These are phyloP conservation scores for Balansia obtecta DNA, from an alignment of 2,329 filamentous ascomycete genomes.

Conservation along the genomic window DNA sequence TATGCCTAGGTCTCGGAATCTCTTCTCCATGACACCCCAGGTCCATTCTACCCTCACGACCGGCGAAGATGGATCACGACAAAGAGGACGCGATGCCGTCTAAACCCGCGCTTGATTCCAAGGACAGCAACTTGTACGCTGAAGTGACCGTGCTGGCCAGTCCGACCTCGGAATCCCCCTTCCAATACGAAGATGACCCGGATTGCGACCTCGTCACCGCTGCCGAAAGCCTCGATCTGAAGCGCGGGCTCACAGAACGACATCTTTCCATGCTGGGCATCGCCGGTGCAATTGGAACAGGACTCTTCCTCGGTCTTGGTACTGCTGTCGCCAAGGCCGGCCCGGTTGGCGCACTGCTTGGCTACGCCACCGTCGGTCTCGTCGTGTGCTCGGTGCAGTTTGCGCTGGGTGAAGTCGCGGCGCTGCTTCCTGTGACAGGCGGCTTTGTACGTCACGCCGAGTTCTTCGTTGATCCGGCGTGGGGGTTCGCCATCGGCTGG, in stretches of 20 bases:
- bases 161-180: slow-evolving; percentile 1
- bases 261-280: slow-evolving; percentile 52
- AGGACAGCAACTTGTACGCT: neutral
- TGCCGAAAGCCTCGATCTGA: slow-evolving; percentile 36
- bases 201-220: slow-evolving; percentile 33
- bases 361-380: slow-evolving; percentile 42
- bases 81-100: neutral
- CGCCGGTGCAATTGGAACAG: slow-evolving; percentile 48
- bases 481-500: slow-evolving; percentile 42
- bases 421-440: slow-evolving; percentile 49
- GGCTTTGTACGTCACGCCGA: slow-evolving; percentile 48
- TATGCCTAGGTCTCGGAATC: no score
- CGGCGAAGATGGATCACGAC: neutral
- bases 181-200: slow-evolving; percentile 4
- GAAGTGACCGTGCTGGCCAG: neutral
- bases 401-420: slow-evolving; percentile 47
- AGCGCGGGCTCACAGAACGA: slow-evolving; percentile 24
- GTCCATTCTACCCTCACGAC: neutral
- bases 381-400: slow-evolving; percentile 46
- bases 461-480: slow-evolving; percentile 48
- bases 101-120: neutral
- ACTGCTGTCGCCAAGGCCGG: slow-evolving; percentile 38
- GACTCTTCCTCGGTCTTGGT: slow-evolving; percentile 47
- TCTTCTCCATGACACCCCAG: neutral
- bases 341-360: slow-evolving; percentile 34